These are phyloP conservation scores for Gonium pectorale DNA, from an alignment of 139 green algal species.

Conservation along the genomic window DNA sequence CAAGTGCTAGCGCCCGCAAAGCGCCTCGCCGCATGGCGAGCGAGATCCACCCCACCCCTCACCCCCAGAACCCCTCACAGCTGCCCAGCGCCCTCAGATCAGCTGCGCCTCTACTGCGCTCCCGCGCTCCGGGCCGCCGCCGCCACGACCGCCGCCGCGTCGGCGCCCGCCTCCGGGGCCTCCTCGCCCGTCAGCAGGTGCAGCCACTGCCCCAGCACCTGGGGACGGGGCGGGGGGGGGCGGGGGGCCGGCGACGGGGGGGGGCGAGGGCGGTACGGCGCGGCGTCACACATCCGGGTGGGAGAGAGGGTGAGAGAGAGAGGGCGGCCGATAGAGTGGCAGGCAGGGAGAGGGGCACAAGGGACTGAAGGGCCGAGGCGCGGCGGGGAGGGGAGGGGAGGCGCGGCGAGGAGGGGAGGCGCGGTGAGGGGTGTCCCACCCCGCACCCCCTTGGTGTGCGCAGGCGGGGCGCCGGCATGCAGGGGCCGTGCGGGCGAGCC, in stretches of 20 bases:
- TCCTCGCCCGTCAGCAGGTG: slow-evolving; percentile 47
- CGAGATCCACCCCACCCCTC: too few species aligned
- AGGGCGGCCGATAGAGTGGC: neutral
- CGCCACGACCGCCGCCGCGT: too few species aligned
- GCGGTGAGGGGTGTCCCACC: neutral
- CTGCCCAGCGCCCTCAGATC: too few species aligned
- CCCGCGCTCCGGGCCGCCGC: too few species aligned
- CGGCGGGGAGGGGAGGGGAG: neutral
- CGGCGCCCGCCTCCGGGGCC: neutral
- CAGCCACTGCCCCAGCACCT: slow-evolving; percentile 50
- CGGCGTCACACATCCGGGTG: neutral
- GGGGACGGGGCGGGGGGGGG: neutral
- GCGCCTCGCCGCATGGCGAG: too few species aligned
- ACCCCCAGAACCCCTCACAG: too few species aligned
- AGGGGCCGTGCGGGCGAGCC: too few species aligned
- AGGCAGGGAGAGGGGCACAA: neutral
- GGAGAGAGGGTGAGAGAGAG: neutral
- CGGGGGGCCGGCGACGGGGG: neutral
- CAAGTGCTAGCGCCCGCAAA: too few species aligned
- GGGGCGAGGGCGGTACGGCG: neutral
- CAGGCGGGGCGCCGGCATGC: too few species aligned
- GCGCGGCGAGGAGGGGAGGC: neutral
- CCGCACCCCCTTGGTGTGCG: too few species aligned
- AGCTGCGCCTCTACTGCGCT: too few species aligned
- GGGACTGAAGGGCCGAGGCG: neutral